Conservation (phyloP, 2,329 filamentous ascomycete species). For the Diplodia corticola region DNA sequence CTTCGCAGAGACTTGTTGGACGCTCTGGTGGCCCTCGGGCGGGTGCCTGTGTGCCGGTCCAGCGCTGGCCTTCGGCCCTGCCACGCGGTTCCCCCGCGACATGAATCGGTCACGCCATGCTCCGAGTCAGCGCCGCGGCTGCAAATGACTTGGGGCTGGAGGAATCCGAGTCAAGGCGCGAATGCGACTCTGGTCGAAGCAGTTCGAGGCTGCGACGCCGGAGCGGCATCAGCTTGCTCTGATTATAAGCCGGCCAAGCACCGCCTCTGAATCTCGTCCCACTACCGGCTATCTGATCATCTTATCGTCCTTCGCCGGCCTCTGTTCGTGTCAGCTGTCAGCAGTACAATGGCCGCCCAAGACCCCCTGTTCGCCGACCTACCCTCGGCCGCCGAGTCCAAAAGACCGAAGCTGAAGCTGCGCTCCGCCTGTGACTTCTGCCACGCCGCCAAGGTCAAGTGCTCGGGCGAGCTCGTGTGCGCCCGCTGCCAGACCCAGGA, state of each 20-base stretch:
- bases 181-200: background rate
- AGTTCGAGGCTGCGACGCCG: background rate
- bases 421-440: slow-evolving; percentile 20
- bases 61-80: too few relatives aligned
- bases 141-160: background rate
- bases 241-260: slow-evolving; percentile 1
- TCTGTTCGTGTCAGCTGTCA: background rate
- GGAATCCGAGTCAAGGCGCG: background rate
- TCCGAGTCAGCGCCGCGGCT: background rate
- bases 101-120: background rate
- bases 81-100: too few relatives aligned
- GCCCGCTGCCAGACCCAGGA: slow-evolving; percentile 9
- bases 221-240: background rate
- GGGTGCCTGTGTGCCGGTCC: too few relatives aligned
- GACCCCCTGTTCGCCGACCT: background rate
- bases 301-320: background rate
- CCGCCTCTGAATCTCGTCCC: background rate
- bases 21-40: too few relatives aligned
- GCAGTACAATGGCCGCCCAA: background rate
- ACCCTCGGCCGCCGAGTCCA: background rate
- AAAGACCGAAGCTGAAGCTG: slow-evolving; percentile 7
- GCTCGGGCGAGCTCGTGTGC: slow-evolving; percentile 8
- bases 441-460: slow-evolving; percentile 17
- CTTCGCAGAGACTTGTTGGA: too few relatives aligned
- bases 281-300: slow-evolving; percentile 4